Evolutionary conservation across 768 basidiomycete genomes (phyloP), one percentile per base, ranked within the genome.

Genomic region (Cystobasidium ongulense): DNA sequence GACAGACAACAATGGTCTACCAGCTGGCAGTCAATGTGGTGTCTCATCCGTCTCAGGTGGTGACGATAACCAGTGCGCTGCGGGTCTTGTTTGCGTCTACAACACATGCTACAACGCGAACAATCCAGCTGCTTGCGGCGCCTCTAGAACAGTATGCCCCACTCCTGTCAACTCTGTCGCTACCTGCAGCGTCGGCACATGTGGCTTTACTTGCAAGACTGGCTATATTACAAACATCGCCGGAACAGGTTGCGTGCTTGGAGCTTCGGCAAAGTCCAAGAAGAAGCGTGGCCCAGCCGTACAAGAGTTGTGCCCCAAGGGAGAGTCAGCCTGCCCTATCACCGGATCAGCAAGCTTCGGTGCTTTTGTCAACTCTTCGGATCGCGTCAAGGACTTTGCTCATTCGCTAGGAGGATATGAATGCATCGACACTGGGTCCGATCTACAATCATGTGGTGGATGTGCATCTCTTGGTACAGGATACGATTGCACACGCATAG

Each of bases 361-460:
- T 35, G 31, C 63, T 27, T 64, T 35, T 35, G 25, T 41, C 7
- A 27, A 33, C 13, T 64, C 63, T 5, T 41, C 33, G 15, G 41
- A 64, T 41, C 29, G 41, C 25, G 25, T 64, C 38, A 41, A 27
- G 17, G 63, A 64, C 38, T 64, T 64, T 25, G 33, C 41, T 27
- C 33, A 41, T 23, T 35, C 63, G 11, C 25, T 33, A 21, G 72
- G 17, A 63, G 75, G 74, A 63, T 75, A 76, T 71, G 76, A 76
- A 57, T 78, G 83, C 78, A 78, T 91, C 68, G 88, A 91, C 81
- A 84, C 84, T 33, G 76, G 80, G 7, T 82, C 82, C 52, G 88
- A 90, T 73, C 84, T 91, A 59, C 83, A 86, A 73, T 87, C 87
- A 15, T 91, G 90, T 80, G 90, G 90, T 75, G 90, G 90, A 31